Evolutionary conservation across 306 rosid species (phyloP), one percentile per base, ranked within the genome.

Genomic region (Lagenaria siceraria): DNA sequence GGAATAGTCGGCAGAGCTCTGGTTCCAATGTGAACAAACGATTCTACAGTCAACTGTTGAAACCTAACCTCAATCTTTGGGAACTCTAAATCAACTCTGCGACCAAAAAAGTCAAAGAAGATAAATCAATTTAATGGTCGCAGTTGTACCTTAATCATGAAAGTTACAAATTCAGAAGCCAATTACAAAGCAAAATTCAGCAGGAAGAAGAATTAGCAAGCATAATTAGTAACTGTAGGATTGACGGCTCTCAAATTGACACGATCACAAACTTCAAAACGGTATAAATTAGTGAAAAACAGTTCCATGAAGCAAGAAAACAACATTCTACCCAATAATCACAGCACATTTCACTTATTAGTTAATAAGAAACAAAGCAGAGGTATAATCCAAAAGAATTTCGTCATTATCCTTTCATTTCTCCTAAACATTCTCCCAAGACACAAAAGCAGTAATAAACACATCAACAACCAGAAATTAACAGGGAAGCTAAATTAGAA

Each of bases 1-100:
- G 99, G 91, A 89, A 96, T 96, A 0, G 99, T 96, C 10, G 99
- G 99, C 56, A 96, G 81, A 33, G 99, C 99, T 85, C 99, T 89
- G 84, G 97, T 96, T 83, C 99, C 99, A 0, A 96, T 87, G 59
- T 88, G 98, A 42, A 96, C 98, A 76, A 80, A 96, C 55, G 99
- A 86, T 81, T 96, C 97, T 6, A 96, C 92, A 0, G 85, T 87
- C 81, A 96, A 77, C 68, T 92, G 82, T 80, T 88, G 91, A 84
- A 88, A 96, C 77, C 99, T 88, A 85, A 96, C 98, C 84, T 96
- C 92, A 68, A 96, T 90, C 88, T 90, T 92, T 31, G 99, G 99
- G 84, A 96, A 92, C 72, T 81, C 84, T 85, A 96, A 82, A 79
- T 82, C 84, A 43, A 96, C 99, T 76, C 99, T 96, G 93, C 55